Percentiles rank a stretch among this genome's conserved stretches.
phyloP scores from a whole-genome alignment of 2,329 filamentous ascomycete genomes.

The Ophiocordyceps sinensis region DNA sequence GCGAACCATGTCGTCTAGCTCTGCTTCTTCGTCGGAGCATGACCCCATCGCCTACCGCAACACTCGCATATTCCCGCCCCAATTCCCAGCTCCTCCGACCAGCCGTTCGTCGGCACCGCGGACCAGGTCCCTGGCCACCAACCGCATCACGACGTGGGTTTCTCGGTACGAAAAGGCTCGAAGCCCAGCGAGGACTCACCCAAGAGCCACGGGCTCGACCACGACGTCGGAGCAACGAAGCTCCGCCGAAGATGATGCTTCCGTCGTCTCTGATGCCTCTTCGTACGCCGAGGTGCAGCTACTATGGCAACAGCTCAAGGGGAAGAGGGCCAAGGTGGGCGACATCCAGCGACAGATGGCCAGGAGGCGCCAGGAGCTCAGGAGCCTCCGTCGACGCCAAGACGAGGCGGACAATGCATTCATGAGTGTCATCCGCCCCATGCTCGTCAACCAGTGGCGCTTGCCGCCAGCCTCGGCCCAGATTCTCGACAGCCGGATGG shows the following conservation, averaged over 20 bases:
- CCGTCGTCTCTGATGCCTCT: constrained; percentile 7
- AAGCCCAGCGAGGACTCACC: constrained; percentile 8
- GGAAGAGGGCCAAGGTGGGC: constrained; percentile 14
- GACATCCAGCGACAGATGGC: constrained; percentile 18
- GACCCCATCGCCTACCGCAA: constrained; percentile 15
- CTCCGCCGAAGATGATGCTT: constrained; percentile 6
- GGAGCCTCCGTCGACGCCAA: constrained; percentile 15
- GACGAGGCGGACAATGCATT: constrained; percentile 24
- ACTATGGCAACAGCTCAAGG: constrained; percentile 21
- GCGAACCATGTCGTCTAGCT: constrained; percentile 8
- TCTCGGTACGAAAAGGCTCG: constrained; percentile 15
- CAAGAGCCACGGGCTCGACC: constrained; percentile 2
- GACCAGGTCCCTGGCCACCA: constrained; percentile 15
- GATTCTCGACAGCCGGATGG: constrained; percentile 14
- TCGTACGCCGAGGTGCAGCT: constrained; percentile 17
- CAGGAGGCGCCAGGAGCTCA: constrained; percentile 15
- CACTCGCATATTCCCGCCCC: constrained; percentile 17
- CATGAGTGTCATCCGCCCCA: constrained; percentile 22
- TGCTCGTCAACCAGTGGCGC: constrained; percentile 15
- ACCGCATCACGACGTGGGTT: constrained; percentile 19
- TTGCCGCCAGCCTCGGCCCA: constrained; percentile 8
- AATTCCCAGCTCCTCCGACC: constrained; percentile 13
- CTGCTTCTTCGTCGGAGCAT: constrained; percentile 12
- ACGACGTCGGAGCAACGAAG: constrained; percentile 3
- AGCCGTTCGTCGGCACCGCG: constrained; percentile 8